phyloP scores from a whole-genome alignment of 768 basidiomycete genomes.

The Zangia roseola region DNA sequence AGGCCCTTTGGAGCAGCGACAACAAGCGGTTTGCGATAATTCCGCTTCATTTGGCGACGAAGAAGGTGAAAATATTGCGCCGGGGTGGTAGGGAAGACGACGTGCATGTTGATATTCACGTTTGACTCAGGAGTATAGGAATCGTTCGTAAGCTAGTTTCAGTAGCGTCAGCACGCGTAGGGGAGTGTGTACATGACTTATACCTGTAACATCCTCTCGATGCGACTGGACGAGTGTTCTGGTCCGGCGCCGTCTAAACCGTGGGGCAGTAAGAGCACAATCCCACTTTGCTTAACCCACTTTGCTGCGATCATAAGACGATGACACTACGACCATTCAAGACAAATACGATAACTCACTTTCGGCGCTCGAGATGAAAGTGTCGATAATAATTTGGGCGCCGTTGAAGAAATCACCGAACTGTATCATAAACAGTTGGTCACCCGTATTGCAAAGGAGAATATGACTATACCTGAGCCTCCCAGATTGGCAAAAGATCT shows the following conservation, averaged over 20 bases:
- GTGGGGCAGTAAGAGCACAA: conserved; percentile 84
- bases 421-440: conserved; percentile 29
- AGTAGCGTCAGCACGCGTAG: not conserved
- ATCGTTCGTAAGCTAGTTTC: conserved; percentile 74
- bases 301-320: conserved; percentile 55
- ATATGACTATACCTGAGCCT: conserved; percentile 64
- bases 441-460: not conserved
- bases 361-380: conserved; percentile 81
- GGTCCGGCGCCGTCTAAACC: conserved; percentile 92
- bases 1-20: conserved; percentile 85
- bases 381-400: conserved; percentile 85
- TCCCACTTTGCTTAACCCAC: conserved; percentile 89
- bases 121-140: conserved; percentile 35
- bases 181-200: not conserved
- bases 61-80: conserved; percentile 93
- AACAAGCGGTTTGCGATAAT: conserved; percentile 84
- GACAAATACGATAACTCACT: conserved; percentile 44
- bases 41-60: conserved; percentile 80
- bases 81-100: conserved; percentile 84
- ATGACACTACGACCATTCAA: not conserved
- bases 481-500: conserved; percentile 82
- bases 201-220: conserved; percentile 91
- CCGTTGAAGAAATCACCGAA: conserved; percentile 96
- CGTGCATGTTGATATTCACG: conserved; percentile 75
- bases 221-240: conserved; percentile 85